Evolutionary conservation across 192 early-diverging fungal species (phyloP), one percentile per base, ranked within the genome.

Genomic region (Mortierella hygrophila): DNA sequence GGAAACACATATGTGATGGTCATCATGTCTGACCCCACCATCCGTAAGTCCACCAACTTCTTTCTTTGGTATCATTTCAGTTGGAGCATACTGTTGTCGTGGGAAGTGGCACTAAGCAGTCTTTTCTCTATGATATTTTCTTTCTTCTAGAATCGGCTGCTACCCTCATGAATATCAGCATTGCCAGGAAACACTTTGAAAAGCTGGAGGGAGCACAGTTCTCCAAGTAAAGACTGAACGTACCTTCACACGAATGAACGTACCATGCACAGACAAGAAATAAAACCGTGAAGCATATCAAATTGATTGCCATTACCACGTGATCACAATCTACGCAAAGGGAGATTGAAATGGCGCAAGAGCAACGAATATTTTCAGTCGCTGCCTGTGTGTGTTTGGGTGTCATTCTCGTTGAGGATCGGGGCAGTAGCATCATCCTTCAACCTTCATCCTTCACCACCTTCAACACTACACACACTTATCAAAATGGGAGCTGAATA

Each of bases 1-100:
- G 89, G 93, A 32, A 97, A 96, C 87, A 97, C 96, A 13, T 96
- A 95, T 83, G 93, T 96, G n/a, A 94, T 97, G 94, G 93, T 97
- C 71, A 90, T 97, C 55, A 92, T 97, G 90, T 94, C 95, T 6
- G 95, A 97, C 88, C 90, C 95, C 9, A 89, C 89, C 21, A 96
- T 97, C 74, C 94, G 95, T 97, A 92, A 92, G 95, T 89, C 21
- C 0, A 65, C 60, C 21, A 32, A 26, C 29, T 15, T 32, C 26
- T 37, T 29, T 11, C n/a, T 47, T 32, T 29, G 29, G 32, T 42
- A 79, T 54, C 8, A 68, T 40, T 72, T 20, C 20, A 21, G 5
- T 47, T 52, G 41, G 32, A 6, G 23, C 38, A 47, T 23, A 60
- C 40, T 32, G 23, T 70, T 47, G 13, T 2, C 6, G 32, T 38